A percentile compares a stretch with the other conserved stretches of the same genome.
Evolutionary conservation across 192 early-diverging fungal genomes (phyloP).

Genomic region (Umbelopsis isabellina): DNA sequence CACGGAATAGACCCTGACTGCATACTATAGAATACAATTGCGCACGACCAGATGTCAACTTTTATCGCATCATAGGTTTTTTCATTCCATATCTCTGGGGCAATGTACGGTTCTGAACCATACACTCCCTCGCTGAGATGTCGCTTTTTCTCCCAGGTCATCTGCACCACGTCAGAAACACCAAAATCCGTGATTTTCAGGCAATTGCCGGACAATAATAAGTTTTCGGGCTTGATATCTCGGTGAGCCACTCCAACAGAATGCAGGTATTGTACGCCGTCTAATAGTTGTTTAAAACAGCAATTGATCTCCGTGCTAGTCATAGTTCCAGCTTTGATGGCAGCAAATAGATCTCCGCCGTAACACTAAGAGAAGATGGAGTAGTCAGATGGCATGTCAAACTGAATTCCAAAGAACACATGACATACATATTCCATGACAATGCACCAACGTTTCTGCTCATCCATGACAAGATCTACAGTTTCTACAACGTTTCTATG

Average conservation of each 20-base stretch:
- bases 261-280: constrained; percentile 91
- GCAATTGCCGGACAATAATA: constrained; percentile 81
- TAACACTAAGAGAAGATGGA: constrained; percentile 73
- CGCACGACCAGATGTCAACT: constrained; percentile 94
- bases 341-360: constrained; percentile 89
- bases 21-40: constrained; percentile 89
- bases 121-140: constrained; percentile 86
- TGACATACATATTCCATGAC: constrained; percentile 67
- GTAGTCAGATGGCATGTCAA: not conserved
- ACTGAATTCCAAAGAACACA: constrained; percentile 4
- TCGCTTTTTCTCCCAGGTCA: constrained; percentile 40
- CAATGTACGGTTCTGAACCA: constrained; percentile 95
- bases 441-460: constrained; percentile 79
- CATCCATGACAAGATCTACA: constrained; percentile 95
- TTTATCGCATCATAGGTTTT: constrained; percentile 88
- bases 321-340: constrained; percentile 78
- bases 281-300: constrained; percentile 91
- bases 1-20: constrained; percentile 71
- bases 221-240: constrained; percentile 85
- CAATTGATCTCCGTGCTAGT: constrained; percentile 83
- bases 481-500: constrained; percentile 92
- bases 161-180: constrained; percentile 91
- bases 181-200: constrained; percentile 99
- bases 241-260: constrained; percentile 95
- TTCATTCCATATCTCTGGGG: constrained; percentile 80